phyloP scores from a whole-genome alignment of 306 rosid genomes.

The Psophocarpus tetragonolobus region DNA sequence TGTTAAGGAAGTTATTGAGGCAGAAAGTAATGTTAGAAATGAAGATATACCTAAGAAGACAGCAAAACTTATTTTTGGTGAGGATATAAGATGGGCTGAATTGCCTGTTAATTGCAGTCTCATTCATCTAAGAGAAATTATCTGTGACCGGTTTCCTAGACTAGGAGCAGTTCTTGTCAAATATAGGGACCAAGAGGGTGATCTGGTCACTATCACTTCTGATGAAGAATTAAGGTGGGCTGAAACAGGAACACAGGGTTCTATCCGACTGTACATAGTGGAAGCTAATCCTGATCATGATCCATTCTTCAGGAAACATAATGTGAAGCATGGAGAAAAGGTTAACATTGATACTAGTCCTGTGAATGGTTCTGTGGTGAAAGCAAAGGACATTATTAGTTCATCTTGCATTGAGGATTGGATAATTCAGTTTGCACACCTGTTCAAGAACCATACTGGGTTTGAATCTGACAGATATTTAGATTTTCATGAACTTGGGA shows the following conservation, averaged over 20 bases:
- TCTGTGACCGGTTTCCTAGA: constrained; percentile 65
- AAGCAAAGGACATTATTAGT: constrained; percentile 48
- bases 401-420: constrained; percentile 88
- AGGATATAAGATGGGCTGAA: constrained; percentile 87
- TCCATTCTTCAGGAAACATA: constrained; percentile 55
- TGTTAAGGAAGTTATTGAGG: constrained; percentile 73
- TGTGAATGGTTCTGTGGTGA: constrained; percentile 47
- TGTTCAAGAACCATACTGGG: constrained; percentile 75
- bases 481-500: constrained; percentile 82
- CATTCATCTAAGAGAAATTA: constrained; percentile 67
- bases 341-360: constrained; percentile 28
- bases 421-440: constrained; percentile 76
- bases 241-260: constrained; percentile 65
- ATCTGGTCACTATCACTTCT: constrained; percentile 81
- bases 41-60: constrained; percentile 57
- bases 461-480: constrained; percentile 72
- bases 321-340: constrained; percentile 30
- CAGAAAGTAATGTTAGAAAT: constrained; percentile 37
- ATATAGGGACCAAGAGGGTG: constrained; percentile 88
- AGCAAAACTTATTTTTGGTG: constrained; percentile 81
- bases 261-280: constrained; percentile 67
- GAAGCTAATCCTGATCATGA: constrained; percentile 67
- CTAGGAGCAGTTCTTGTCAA: constrained; percentile 73
- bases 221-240: constrained; percentile 85
- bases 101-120: constrained; percentile 74